Evolutionary conservation across 202 grass and related monocot genomes (phyloP).

Genomic region (Elaeis oleifera): DNA sequence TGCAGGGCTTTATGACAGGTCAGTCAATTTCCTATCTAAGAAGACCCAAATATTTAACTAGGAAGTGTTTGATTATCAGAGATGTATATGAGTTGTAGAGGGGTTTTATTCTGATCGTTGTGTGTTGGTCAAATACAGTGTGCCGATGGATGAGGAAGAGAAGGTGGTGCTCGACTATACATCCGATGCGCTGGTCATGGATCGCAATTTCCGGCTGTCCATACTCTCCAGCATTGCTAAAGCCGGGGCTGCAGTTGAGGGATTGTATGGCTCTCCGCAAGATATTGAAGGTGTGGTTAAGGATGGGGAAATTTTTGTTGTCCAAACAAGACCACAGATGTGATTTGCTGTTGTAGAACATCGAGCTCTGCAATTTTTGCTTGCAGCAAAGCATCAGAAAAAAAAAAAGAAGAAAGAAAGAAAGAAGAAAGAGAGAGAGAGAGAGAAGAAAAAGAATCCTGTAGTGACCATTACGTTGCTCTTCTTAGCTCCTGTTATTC

Average conservation of each 20-base stretch:
- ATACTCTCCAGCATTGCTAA: conserved; percentile 63
- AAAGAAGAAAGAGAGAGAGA: no score
- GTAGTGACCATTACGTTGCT: no score
- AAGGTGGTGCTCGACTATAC: conserved; percentile 76
- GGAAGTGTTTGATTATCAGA: no score
- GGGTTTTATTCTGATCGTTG: no score
- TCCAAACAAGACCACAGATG: conserved; percentile 64
- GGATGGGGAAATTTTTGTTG: conserved; percentile 75
- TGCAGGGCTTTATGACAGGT: conserved; percentile 96
- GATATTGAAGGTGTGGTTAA: conserved; percentile 89
- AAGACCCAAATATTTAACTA: no score
- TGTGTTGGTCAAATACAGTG: conserved; percentile 25
- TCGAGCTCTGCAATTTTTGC: no score
- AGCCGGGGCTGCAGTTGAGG: conserved; percentile 61
- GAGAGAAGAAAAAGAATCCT: no score
- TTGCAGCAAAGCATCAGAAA: no score
- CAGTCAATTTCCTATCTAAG: neutral
- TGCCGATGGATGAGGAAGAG: conserved; percentile 89
- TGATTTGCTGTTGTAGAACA: neutral
- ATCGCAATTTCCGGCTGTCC: conserved; percentile 40
- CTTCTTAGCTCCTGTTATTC: no score
- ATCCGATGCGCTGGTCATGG: conserved; percentile 53
- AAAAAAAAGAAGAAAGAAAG: no score
- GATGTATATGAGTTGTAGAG: no score
- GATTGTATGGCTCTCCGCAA: conserved; percentile 63